Base-by-base conservation (phyloP, 2,329 filamentous ascomycete genomes). In the Claviceps capensis region DNA sequence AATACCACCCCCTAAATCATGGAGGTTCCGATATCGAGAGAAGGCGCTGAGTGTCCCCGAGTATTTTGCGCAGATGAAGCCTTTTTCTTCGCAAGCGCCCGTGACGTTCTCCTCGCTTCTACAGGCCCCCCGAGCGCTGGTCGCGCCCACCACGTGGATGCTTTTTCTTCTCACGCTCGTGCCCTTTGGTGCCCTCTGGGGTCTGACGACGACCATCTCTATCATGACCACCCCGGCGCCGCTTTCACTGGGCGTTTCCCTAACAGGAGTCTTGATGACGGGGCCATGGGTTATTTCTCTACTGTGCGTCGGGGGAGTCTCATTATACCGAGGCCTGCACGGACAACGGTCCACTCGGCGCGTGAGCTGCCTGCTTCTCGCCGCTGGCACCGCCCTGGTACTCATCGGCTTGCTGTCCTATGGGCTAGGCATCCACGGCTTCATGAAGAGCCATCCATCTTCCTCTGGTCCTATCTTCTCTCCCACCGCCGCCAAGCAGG, bases 101-200 rank as follows among this genome's bases (percentile, higher is more conserved):
- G 53, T 65, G 37, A 60, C 67, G 53, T 17, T 60, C 2, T 48
- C 57, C 0, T 60, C 65, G 2, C 59, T 73, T 16, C 61, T 75
- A n/a, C 73, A 78, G 51, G 68, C 67, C 0, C 67, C 74, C 0
- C 69, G 74, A 5, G 74, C 75, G 7, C 62, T 76, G 49, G 56
- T 67, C 14, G 73, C 77, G 0, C 77, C 77, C 1, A 76, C 74
- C 0, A 73, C 73, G 0, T 50, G 68, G 14, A 65, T 80, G 1
- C 65, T 77, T 14, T 69, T 73, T 23, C 52, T 71, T 5, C 62
- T 72, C 1, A 69, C 74, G 0, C 60, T 73, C 23, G 63, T 79
- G 1, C 73, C 77, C 0, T 62, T 68, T 44, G 67, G 69, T 11
- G 61, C 69, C 0, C 66, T 79, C 9, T 78, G 76, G 71, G 72